Conservation (phyloP, 2,329 filamentous ascomycete species). For the Cryphonectria nitschkei region DNA sequence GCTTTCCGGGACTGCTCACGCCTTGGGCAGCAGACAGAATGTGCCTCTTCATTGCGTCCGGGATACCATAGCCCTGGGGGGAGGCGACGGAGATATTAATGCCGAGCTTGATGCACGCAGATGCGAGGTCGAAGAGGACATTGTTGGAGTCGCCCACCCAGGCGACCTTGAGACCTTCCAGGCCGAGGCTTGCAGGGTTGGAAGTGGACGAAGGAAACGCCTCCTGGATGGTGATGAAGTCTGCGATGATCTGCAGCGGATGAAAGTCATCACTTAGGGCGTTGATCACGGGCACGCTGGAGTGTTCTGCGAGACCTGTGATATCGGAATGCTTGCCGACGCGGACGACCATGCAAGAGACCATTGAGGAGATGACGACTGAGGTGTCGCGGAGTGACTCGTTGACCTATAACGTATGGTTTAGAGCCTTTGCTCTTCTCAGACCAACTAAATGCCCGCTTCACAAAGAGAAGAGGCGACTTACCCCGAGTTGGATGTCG, state of each 20-base stretch:
- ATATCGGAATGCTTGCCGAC: conserved; percentile 80
- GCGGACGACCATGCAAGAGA: conserved; percentile 79
- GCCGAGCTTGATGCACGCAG: conserved; percentile 84
- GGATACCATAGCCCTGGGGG: conserved; percentile 82
- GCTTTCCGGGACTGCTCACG: conserved; percentile 62
- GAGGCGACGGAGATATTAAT: conserved; percentile 87
- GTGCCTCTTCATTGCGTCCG: conserved; percentile 70
- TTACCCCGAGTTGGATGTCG: conserved; percentile 84
- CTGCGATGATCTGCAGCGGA: conserved; percentile 90
- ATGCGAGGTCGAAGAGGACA: conserved; percentile 90
- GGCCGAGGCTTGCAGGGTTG: conserved; percentile 56
- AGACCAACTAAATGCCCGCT: not conserved
- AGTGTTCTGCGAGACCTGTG: conserved; percentile 69
- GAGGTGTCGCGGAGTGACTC: conserved; percentile 94
- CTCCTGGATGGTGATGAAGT: conserved; percentile 90
- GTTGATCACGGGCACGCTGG: conserved; percentile 81
- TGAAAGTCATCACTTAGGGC: conserved; percentile 90
- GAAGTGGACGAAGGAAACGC: conserved; percentile 59
- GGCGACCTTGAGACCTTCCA: conserved; percentile 85
- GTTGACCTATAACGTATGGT: conserved; percentile 61
- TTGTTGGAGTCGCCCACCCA: conserved; percentile 99
- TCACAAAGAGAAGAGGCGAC: conserved; percentile 38
- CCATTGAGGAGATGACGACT: conserved; percentile 92
- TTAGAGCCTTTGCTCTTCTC: not conserved
- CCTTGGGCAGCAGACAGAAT: conserved; percentile 67